These are phyloP conservation scores for Aspergillus nomiae DNA, from an alignment of 2,329 filamentous ascomycete genomes.

Conservation along the genomic window DNA sequence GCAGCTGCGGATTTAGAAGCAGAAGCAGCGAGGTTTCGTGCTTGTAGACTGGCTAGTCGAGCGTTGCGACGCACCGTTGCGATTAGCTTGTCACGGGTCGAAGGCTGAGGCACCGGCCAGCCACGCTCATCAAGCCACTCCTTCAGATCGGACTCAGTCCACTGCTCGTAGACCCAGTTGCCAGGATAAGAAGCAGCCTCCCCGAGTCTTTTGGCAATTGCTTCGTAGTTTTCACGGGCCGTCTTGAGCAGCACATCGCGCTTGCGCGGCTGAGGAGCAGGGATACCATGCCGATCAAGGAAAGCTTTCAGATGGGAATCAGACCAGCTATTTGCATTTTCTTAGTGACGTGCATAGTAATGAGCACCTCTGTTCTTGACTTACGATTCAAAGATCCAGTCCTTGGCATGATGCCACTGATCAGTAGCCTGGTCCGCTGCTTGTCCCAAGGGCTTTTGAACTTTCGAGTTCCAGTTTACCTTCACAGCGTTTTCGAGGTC, in stretches of 20 bases:
- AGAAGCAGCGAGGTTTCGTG: slow-evolving; percentile 62
- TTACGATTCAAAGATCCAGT: slow-evolving; percentile 88
- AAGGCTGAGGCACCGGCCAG: slow-evolving; percentile 81
- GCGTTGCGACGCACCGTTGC: slow-evolving; percentile 89
- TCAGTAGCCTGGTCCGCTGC: slow-evolving; percentile 74
- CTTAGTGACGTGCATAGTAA: slow-evolving; percentile 36
- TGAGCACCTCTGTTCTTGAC: slow-evolving; percentile 23
- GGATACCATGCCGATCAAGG: slow-evolving; percentile 83
- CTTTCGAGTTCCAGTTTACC: slow-evolving; percentile 81
- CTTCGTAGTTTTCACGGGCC: slow-evolving; percentile 78
- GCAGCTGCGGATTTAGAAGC: slow-evolving; percentile 67
- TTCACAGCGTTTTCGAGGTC: slow-evolving; percentile 90
- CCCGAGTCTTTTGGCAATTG: slow-evolving; percentile 71
- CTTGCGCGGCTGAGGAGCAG: slow-evolving; percentile 82
- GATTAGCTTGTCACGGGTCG: slow-evolving; percentile 82
- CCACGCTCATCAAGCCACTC: slow-evolving; percentile 89
- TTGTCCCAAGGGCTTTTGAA: slow-evolving; percentile 73
- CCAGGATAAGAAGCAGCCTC: slow-evolving; percentile 86
- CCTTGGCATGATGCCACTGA: slow-evolving; percentile 71
- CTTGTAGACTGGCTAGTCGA: slow-evolving; percentile 71
- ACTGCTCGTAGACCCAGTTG: slow-evolving; percentile 88
- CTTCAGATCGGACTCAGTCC: slow-evolving; percentile 93
- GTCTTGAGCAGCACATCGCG: slow-evolving; percentile 80
- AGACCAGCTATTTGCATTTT: slow-evolving; percentile 65
- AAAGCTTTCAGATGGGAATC: slow-evolving; percentile 94